A percentile compares a stretch with the other conserved stretches of the same genome.
phyloP scores from a whole-genome alignment of 306 rosid genomes.

The Acacia crassicarpa region DNA sequence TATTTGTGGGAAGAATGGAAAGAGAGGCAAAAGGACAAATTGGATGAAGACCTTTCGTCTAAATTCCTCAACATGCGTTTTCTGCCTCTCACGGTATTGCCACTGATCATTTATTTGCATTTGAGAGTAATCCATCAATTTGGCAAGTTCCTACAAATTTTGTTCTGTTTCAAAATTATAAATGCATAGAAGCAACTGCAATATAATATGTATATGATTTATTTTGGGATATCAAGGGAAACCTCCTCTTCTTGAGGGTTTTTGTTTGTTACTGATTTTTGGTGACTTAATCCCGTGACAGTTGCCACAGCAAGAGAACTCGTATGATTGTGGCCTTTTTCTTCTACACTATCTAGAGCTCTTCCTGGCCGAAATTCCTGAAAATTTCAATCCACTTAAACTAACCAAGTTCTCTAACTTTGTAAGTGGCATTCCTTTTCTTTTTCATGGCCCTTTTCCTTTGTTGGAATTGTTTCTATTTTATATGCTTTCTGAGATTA shows the following conservation, averaged over 20 bases:
- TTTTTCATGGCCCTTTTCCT: not conserved
- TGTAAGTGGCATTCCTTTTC: conserved; percentile 49
- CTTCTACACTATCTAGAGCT: conserved; percentile 80
- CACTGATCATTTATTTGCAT: not conserved
- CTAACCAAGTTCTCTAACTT: conserved; percentile 59
- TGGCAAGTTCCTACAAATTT: not conserved
- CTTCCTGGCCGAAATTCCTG: conserved; percentile 68
- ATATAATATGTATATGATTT: not conserved
- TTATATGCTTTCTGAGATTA: not conserved
- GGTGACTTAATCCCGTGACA: conserved; percentile 36
- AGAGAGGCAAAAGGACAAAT: conserved; percentile 61
- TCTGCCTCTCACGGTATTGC: conserved; percentile 60
- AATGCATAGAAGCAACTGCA: not conserved
- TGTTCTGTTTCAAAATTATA: conserved; percentile 9
- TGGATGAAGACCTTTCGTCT: conserved; percentile 50
- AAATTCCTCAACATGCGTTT: conserved; percentile 65
- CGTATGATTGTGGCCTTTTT: conserved; percentile 80
- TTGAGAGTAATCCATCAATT: not conserved
- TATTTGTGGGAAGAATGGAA: conserved; percentile 91
- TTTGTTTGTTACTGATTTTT: conserved; percentile 18
- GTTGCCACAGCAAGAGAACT: conserved; percentile 84
- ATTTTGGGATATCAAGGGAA: not conserved
- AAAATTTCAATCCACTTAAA: conserved; percentile 60
- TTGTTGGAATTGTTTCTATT: not conserved
- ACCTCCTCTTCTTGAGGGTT: not conserved